Evolutionary conservation across 2,329 filamentous ascomycete genomes (phyloP).

Genomic region (Penicillium sp.): DNA sequence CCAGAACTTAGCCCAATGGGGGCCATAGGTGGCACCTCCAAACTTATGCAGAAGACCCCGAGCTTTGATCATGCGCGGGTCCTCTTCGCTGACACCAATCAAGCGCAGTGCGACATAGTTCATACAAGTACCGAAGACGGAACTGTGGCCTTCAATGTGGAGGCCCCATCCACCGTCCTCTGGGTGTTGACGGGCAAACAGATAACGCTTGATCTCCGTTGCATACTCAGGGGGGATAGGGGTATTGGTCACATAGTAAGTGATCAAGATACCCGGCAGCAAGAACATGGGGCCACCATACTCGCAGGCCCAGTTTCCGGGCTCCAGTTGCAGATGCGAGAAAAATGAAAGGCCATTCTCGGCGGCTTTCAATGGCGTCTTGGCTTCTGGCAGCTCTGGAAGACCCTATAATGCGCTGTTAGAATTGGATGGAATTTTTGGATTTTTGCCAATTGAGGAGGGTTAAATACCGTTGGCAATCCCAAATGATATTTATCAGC

Average conservation of each 20-base stretch:
- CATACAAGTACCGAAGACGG: slow-evolving; percentile 83
- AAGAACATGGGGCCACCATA: slow-evolving; percentile 98
- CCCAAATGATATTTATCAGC: slow-evolving; percentile 91
- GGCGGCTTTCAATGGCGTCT: slow-evolving; percentile 73
- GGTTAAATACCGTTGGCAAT: slow-evolving; percentile 65
- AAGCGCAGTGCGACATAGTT: slow-evolving; percentile 83
- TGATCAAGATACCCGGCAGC: slow-evolving; percentile 77
- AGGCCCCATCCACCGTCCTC: slow-evolving; percentile 96
- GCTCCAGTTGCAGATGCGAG: slow-evolving; percentile 80
- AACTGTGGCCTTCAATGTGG: slow-evolving; percentile 90
- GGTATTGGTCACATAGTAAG: slow-evolving; percentile 87
- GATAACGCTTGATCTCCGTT: slow-evolving; percentile 88
- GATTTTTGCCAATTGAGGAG: neutral
- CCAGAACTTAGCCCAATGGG: slow-evolving; percentile 99
- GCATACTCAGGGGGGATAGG: slow-evolving; percentile 76
- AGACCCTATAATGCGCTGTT: slow-evolving; percentile 57
- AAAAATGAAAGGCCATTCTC: slow-evolving; percentile 85
- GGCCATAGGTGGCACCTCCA: slow-evolving; percentile 77
- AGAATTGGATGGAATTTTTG: neutral
- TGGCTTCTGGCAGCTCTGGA: slow-evolving; percentile 68
- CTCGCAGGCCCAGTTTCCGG: slow-evolving; percentile 94
- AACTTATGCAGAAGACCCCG: slow-evolving; percentile 78
- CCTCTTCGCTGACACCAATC: slow-evolving; percentile 78
- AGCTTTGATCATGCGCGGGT: slow-evolving; percentile 81
- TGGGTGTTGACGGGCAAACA: slow-evolving; percentile 79